Base-by-base conservation (phyloP, 2,329 filamentous ascomycete genomes). In the Penicillium sp. region DNA sequence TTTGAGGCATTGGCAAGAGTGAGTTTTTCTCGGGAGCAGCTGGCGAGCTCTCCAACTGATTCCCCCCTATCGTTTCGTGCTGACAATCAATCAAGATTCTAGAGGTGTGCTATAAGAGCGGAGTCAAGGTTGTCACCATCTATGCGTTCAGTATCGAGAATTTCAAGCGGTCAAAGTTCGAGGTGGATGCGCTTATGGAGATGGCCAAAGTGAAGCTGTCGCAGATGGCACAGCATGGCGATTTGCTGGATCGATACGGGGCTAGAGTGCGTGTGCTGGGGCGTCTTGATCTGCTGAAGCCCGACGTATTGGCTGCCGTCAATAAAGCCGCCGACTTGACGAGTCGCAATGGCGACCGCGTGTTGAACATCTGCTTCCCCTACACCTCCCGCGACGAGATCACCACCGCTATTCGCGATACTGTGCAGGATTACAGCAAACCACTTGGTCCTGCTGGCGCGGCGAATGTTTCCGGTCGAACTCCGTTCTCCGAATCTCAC, bases 61-160 rank as follows among this genome's bases (percentile, higher is more conserved):
- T 11, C 16, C 16, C 13, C n/a, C n/a, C 22, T n/a, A 17, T 15
- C 22, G n/a, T n/a, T n/a, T n/a, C n/a, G n/a, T n/a, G 12, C 16
- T 23, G 13, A 39, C 16, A 6, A 28, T 40, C n/a, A 25, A 12
- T 16, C 23, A 2, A 85, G 84, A 87, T 96, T 36, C 80, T 98
- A 42, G 92, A 98, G 66, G 85, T 98, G 38, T 96, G 92, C 74
- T 98, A 96, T 73, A 95, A 95, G 62, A 88, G 85, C 42, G 92
- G 92, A 37, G 90, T 98, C 47, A 90, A 92, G 64, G 87, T 94
- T 6, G 90, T 98, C 26, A 96, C 92, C 3, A 88, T 98, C 47
- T 98, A 96, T 64, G 92, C 92, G 11, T 98, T 98, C 68, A 95
- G 87, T 60, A 95, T 98, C 57, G 92, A 98, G 67, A 98, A 98